Evolutionary conservation across 257 asterid species (phyloP).

Genomic region (Orobanche coerulescens): DNA sequence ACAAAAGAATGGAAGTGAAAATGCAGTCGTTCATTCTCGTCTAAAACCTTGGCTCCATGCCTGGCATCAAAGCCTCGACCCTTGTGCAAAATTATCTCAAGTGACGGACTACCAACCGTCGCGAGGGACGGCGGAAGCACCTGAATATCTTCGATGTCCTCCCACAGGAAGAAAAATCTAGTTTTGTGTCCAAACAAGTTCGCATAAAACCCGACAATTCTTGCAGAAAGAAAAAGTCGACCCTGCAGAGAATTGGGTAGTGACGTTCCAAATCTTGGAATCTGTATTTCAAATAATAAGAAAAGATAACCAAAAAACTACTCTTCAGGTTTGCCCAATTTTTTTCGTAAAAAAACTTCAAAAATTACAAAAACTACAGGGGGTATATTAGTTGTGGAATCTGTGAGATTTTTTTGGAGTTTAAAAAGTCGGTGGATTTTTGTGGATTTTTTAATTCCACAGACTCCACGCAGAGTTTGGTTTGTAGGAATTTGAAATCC

Average conservation of each 20-base stretch:
- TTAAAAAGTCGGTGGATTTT: too few species aligned
- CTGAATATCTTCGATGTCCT: conserved; percentile 83
- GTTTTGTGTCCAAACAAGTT: conserved; percentile 89
- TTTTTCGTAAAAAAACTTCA: too few species aligned
- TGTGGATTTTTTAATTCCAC: too few species aligned
- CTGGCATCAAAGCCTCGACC: conserved; percentile 71
- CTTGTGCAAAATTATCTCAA: conserved; percentile 61
- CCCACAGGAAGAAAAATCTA: conserved; percentile 82
- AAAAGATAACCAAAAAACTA: neutral
- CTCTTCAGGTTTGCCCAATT: too few species aligned
- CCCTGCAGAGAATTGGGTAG: conserved; percentile 51
- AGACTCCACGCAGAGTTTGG: too few species aligned
- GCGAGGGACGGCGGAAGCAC: conserved; percentile 70
- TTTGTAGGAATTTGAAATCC: too few species aligned
- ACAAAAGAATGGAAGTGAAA: conserved; percentile 81
- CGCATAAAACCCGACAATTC: conserved; percentile 81
- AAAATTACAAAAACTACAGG: too few species aligned
- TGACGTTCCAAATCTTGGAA: neutral
- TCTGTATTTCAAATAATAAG: neutral
- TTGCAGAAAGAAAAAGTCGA: conserved; percentile 83
- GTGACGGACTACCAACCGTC: conserved; percentile 76
- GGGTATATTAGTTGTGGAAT: too few species aligned
- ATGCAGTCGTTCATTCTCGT: conserved; percentile 76
- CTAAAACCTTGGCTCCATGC: conserved; percentile 74
- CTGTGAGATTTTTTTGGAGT: too few species aligned